Base-by-base conservation (phyloP, 2,329 filamentous ascomycete genomes). In the Neurospora sp. region DNA sequence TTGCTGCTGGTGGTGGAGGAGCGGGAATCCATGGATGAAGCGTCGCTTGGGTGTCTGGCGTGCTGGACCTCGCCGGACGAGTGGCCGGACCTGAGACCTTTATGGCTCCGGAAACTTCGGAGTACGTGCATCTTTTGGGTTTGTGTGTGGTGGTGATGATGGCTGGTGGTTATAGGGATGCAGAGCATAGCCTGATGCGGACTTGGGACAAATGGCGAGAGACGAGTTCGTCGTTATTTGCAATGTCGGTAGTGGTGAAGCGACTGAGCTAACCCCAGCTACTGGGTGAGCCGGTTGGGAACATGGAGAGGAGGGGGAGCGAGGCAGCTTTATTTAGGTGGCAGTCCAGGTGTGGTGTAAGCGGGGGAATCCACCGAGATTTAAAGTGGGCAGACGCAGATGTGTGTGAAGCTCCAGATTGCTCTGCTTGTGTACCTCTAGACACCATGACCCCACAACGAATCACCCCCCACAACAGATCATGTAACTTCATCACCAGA, bases 31-130 rank as follows among this genome's bases (percentile, higher is more conserved):
- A 66, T 52, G 67, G 73, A 73, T 73, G 74, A 74, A 68, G 71
- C 69, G 37, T 72, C 72, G 67, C 72, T 75, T 17, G 69, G 71
- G n/a, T 68, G 69, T 71, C 71, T 70, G 15, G 68, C 67, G 69
- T 70, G 71, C 65, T 67, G 69, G 6, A 72, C 72, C 57, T 43
- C 69, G 65, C 52, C 38, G 66, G 28, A 67, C 40, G 28, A 28
- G 66, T 57, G 57, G 36, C 46, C 62, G 19, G 70, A 40, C 46
- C 67, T 73, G 52, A 74, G 70, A 41, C 40, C 70, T 69, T 70
- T 74, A 69, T 75, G 74, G 65, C 72, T 75, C 67, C 74, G 72
- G 72, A 76, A 74, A 67, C 72, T 71, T 69, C 73, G 74, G 69
- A 76, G 72, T 69, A 36, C 33, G 33, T 36, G 33, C 33, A 74